phyloP scores from a whole-genome alignment of 495 filamentous ascomycete species.

The Diplogelasinospora grovesii region DNA sequence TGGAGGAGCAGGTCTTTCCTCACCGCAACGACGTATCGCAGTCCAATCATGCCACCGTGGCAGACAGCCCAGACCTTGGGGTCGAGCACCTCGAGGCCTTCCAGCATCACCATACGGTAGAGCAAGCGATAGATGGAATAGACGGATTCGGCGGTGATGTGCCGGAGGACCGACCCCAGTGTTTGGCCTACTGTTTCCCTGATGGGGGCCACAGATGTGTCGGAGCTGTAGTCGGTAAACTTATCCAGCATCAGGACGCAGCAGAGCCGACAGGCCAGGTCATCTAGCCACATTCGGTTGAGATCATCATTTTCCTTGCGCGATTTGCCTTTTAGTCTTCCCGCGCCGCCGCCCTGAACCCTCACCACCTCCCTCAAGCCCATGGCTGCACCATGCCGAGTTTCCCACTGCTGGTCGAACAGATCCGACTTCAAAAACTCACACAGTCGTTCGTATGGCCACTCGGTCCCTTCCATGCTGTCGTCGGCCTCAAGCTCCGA shows the following conservation, averaged over 20 bases:
- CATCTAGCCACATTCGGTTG: conserved; percentile 83
- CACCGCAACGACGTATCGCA: conserved; percentile 90
- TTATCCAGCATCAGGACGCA: conserved; percentile 96
- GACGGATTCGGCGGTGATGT: conserved; percentile 68
- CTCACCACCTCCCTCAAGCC: conserved; percentile 86
- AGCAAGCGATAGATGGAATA: conserved; percentile 73
- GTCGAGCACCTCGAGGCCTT: conserved; percentile 62
- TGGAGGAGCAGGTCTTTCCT: conserved; percentile 83
- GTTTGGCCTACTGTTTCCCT: conserved; percentile 96
- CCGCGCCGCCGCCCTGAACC: conserved; percentile 88
- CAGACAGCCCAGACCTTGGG: conserved; percentile 85
- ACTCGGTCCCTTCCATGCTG: conserved; percentile 73
- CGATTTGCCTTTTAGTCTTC: conserved; percentile 62
- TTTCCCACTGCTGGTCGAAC: conserved; percentile 92
- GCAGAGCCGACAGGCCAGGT: conserved; percentile 83
- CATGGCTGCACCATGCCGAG: conserved; percentile 95
- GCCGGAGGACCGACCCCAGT: conserved; percentile 77
- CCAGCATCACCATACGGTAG: conserved; percentile 86
- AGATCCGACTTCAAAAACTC: conserved; percentile 89
- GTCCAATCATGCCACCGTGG: conserved; percentile 95
- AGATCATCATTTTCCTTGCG: conserved; percentile 67
- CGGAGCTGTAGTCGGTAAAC: conserved; percentile 95
- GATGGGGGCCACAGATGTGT: conserved; percentile 93
- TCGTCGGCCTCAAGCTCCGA: conserved; percentile 62
- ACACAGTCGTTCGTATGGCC: conserved; percentile 91